Base-by-base conservation (phyloP, 2,329 filamentous ascomycete genomes). In the Calonectria honghensis region DNA sequence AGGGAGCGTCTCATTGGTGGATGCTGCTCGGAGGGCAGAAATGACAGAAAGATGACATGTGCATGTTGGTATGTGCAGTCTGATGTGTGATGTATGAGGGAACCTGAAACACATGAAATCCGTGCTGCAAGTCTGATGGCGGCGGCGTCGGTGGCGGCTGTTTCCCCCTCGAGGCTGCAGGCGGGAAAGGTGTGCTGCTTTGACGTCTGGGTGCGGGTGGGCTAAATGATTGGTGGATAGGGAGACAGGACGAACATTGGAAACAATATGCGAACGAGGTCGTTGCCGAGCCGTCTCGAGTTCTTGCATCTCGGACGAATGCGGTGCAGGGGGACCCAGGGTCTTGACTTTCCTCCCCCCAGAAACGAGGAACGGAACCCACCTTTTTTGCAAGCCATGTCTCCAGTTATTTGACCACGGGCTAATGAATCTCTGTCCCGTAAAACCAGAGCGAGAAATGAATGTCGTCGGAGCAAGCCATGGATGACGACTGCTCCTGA, bases 1-100 rank as follows among this genome's bases (percentile, higher is more conserved):
- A 41, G 50, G 67, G 31, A 29, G 37, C 61, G 73, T 70, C 74
- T 73, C 69, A 70, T 75, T 78, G 76, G 76, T 31, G 64, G 41
- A 57, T 59, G 71, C 59, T 31, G 39, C 61, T 48, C 27, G 48
- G 50, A 20, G 20, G 24, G 71, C 51, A 63, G 37, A 72, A 61
- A 57, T 74, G 69, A 50, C 45, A 54, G 64, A 69, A 63, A 66
- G 63, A 69, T 73, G 70, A 73, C 71, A 70, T 50, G 37, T 48
- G 27, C 20, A 41, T 14, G 31, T 41, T 9, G 45, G 32, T 52
- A 39, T 32, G 57, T 13, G 41, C 41, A 45, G 41, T 45, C 41
- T 52, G 41, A 68, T 72, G 18, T 18, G 16, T 51, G 39, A 68
- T 72, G 68, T 63, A 37, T 32, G 73, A 72, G 57, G 73, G 54